Evolutionary conservation across 2,329 filamentous ascomycete genomes (phyloP), one percentile per base, ranked within the genome.

Genomic region (Leptographium procerum): DNA sequence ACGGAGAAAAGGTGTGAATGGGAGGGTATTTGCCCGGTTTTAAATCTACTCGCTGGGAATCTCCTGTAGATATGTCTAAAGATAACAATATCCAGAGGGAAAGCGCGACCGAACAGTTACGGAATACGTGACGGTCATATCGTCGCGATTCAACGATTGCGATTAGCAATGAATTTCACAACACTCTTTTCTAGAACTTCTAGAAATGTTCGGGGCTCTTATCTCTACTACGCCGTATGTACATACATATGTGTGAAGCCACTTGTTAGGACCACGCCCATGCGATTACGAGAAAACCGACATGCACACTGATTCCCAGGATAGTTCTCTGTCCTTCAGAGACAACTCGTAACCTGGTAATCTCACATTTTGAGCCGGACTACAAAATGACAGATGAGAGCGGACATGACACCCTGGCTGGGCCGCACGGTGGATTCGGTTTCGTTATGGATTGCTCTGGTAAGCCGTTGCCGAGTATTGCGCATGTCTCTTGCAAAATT

Each of bases 401-500:
- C 24, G 47, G 47, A 26, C 24, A 26, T 43, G 52, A 24, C 34
- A n/a, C 16, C 8, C 6, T 52, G n/a, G 36, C 53, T 45, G 53
- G 26, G 9, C 54, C 19, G 29, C 54, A 31, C 54, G 57, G 61
- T 62, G 61, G 61, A 59, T 62, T 60, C 50, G 11, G 52, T 61
- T 45, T 34, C 47, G 57, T 60, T 57, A 60, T 62, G 54, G 56
- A 61, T 57, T 62, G 57, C 61, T 63, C 61, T 51, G 55, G n/a
- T 50, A 48, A 13, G 19, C 24, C 40, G 40, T 16, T 16, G 36
- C 16, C 14, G 3, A 36, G 34, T 5, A 36, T 7, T 5, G 3
- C 14, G 40, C 33, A 36, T 14, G 33, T 14, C 19, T 48, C 9
- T 48, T 26, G n/a, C 22, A 24, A 47, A 24, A 24, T 53, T 52